A percentile compares a stretch with the other conserved stretches of the same genome.
phyloP scores from a whole-genome alignment of 192 early-diverging fungal species.

The Entomortierella lignicola region DNA sequence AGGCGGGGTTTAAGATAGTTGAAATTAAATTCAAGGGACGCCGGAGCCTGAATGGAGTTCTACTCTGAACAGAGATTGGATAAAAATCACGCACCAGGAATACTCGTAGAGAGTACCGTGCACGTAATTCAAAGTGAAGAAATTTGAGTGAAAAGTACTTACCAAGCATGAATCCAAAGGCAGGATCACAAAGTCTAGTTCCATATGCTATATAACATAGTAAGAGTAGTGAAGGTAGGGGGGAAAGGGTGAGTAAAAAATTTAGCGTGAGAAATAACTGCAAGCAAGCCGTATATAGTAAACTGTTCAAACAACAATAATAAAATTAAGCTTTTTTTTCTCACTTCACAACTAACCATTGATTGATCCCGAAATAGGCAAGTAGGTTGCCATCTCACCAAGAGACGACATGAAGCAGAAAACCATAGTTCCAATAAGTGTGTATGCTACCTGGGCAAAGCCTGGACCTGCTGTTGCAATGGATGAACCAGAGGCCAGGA shows the following conservation, averaged over 20 bases:
- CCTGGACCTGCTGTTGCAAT: conserved; percentile 46
- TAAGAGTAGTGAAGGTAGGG: neutral
- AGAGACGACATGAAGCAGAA: conserved; percentile 83
- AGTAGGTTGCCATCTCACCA: conserved; percentile 89
- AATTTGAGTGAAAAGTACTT: neutral
- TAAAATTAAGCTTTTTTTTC: no score
- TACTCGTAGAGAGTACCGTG: neutral
- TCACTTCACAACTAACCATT: conserved; percentile 43
- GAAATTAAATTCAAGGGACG: neutral
- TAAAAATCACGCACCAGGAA: neutral
- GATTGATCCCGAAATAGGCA: conserved; percentile 86
- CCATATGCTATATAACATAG: conserved; percentile 56
- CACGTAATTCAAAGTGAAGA: neutral
- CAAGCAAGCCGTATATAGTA: no score
- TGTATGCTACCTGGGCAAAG: conserved; percentile 38
- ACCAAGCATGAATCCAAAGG: conserved; percentile 80
- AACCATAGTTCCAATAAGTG: conserved; percentile 71
- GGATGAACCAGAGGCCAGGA: conserved; percentile 50
- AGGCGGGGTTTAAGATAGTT: neutral
- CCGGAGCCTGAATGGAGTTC: neutral
- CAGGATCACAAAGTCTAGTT: conserved; percentile 83
- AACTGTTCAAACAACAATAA: no score
- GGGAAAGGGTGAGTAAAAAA: neutral
- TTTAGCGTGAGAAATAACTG: neutral
- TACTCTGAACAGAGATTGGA: no score